Conservation (phyloP, 352 stramenopile genomes). For the Globisporangium paddicum region DNA sequence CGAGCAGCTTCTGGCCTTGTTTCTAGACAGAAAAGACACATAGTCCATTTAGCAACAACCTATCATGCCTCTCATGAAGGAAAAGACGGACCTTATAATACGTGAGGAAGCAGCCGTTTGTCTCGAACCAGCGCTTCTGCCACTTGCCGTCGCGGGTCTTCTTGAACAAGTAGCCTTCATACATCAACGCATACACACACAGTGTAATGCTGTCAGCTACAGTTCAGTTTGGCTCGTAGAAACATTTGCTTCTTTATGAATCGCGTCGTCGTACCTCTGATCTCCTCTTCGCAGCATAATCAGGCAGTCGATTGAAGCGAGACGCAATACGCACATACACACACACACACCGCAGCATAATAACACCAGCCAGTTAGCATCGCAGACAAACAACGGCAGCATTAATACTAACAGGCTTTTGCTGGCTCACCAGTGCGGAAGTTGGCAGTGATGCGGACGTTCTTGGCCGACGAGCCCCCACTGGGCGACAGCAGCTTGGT, state of each 20-base stretch:
- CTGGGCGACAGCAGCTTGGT: constrained; percentile 12
- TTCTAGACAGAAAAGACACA: constrained; percentile 31
- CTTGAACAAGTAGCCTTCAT: constrained; percentile 90
- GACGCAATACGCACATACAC: no score
- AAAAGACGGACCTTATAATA: constrained; percentile 94
- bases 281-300: constrained; percentile 33
- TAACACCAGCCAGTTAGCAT: background rate
- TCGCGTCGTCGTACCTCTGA: constrained; percentile 32
- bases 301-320: background rate
- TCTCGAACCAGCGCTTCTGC: constrained; percentile 99
- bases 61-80: background rate
- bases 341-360: background rate
- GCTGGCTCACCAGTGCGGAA: constrained; percentile 46
- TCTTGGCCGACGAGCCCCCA: constrained; percentile 10
- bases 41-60: no score
- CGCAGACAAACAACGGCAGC: background rate
- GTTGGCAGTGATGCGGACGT: constrained; percentile 45
- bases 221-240: background rate
- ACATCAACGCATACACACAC: background rate
- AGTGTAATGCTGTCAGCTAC: background rate
- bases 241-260: background rate
- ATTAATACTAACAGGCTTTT: background rate
- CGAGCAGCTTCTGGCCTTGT: constrained; percentile 93
- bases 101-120: constrained; percentile 96
- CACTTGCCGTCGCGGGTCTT: constrained; percentile 93